Conservation (phyloP, 129 eudicot species). For the Silybum marianum region DNA sequence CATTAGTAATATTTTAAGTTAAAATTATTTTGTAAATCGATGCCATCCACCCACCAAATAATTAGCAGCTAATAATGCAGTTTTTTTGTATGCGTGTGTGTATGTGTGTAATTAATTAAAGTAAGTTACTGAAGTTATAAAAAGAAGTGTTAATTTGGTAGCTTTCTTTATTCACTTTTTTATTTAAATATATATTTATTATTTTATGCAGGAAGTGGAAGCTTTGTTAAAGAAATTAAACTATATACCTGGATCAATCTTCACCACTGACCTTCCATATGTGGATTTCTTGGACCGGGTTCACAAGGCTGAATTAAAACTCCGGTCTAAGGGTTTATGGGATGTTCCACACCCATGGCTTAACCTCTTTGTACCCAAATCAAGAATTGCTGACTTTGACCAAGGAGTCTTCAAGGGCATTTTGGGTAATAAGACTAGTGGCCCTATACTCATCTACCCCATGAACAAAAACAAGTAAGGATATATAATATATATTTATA, state of each 20-base stretch:
- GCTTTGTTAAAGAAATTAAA: conserved; percentile 54
- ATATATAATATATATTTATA: neutral
- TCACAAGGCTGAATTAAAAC: conserved; percentile 90
- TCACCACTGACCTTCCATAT: conserved; percentile 82
- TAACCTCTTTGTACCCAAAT: conserved; percentile 78
- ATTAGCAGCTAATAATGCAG: conserved; percentile 51
- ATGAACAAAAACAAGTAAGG: conserved; percentile 93
- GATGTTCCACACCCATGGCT: conserved; percentile 97
- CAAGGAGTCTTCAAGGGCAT: conserved; percentile 89
- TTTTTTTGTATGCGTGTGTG: neutral
- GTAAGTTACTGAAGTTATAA: conserved; percentile 31
- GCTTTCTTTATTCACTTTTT: conserved; percentile 34
- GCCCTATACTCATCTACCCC: conserved; percentile 90
- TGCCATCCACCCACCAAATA: conserved; percentile 56
- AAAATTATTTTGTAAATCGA: conserved; percentile 35
- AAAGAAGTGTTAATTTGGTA: conserved; percentile 34
- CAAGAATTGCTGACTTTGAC: conserved; percentile 77
- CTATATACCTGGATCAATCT: conserved; percentile 65
- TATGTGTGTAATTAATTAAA: conserved; percentile 9
- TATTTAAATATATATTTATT: conserved; percentile 3
- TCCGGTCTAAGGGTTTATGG: conserved; percentile 92
- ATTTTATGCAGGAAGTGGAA: conserved; percentile 62
- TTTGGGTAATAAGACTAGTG: conserved; percentile 83
- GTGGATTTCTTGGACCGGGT: conserved; percentile 88
- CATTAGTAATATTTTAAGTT: conserved; percentile 32